Conservation (phyloP, 164 flowering plant genomes). For the Santalum album region DNA sequence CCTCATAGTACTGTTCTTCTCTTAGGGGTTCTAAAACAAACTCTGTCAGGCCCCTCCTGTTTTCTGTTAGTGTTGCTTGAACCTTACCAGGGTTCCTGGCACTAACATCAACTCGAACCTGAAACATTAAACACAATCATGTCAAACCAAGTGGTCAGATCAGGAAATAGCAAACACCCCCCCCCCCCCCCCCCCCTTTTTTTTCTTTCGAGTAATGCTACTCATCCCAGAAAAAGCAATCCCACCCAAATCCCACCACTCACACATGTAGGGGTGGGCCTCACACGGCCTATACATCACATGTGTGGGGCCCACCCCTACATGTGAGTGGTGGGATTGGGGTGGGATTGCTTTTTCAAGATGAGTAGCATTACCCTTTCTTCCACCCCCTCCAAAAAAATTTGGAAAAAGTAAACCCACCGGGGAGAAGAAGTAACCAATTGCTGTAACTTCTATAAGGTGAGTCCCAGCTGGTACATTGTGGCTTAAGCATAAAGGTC, state of each 20-base stretch:
- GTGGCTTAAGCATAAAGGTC: conserved; percentile 45
- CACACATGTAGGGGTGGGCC: too few species aligned
- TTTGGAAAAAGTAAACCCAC: conserved; percentile 28
- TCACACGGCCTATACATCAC: too few species aligned
- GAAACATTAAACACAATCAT: conserved; percentile 10
- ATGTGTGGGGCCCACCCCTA: too few species aligned
- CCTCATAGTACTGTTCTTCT: conserved; percentile 92
- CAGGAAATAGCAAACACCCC: too few species aligned
- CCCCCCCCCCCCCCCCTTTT: too few species aligned
- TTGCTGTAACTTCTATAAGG: conserved; percentile 84
- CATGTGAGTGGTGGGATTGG: too few species aligned
- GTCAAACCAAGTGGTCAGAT: background rate
- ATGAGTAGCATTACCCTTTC: too few species aligned
- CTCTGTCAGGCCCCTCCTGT: conserved; percentile 65
- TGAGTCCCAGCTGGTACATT: conserved; percentile 96
- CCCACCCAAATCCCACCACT: too few species aligned
- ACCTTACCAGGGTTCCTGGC: conserved; percentile 93
- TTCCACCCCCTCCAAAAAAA: too few species aligned
- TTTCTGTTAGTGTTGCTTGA: conserved; percentile 93
- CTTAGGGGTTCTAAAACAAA: conserved; percentile 81
- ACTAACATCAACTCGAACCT: conserved; percentile 98
- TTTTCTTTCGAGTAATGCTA: too few species aligned
- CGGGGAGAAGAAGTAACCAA: conserved; percentile 91
- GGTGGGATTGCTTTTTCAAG: too few species aligned
- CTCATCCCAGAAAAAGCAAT: too few species aligned